phyloP scores from a whole-genome alignment of 768 basidiomycete genomes.

The Suillus americanus region DNA sequence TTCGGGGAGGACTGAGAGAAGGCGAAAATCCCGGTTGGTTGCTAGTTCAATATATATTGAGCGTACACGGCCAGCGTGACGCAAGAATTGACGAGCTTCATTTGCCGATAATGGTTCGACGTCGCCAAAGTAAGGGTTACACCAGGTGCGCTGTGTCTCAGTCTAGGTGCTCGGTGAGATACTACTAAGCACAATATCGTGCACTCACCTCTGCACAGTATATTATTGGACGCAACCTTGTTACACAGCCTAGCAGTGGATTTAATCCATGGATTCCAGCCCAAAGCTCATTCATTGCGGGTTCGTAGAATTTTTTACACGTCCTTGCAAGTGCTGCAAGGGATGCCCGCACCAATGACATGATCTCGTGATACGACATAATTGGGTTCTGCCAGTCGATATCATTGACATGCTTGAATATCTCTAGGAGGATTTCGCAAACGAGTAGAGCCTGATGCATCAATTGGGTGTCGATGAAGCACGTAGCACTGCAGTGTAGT shows the following conservation, averaged over 20 bases:
- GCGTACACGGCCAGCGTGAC: neutral
- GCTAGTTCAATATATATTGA: neutral
- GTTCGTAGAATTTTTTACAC: conserved; percentile 3
- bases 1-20: neutral
- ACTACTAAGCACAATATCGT: too few species aligned
- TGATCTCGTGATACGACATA: too few species aligned
- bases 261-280: neutral
- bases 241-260: neutral
- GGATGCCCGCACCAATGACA: neutral
- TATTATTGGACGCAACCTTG: neutral
- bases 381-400: neutral
- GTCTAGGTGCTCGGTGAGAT: neutral
- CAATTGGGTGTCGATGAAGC: neutral
- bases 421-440: neutral
- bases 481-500: too few species aligned
- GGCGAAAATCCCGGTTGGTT: neutral
- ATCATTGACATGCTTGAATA: neutral
- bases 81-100: neutral
- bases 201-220: neutral
- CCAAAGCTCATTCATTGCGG: conserved; percentile 1
- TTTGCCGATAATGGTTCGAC: neutral
- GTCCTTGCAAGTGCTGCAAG: neutral
- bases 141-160: neutral
- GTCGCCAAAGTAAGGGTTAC: neutral
- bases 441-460: neutral